A percentile compares a stretch with the other conserved stretches of the same genome.
Conservation (phyloP, 1,139 yeast genomes). For the Suhomyces maxii region DNA sequence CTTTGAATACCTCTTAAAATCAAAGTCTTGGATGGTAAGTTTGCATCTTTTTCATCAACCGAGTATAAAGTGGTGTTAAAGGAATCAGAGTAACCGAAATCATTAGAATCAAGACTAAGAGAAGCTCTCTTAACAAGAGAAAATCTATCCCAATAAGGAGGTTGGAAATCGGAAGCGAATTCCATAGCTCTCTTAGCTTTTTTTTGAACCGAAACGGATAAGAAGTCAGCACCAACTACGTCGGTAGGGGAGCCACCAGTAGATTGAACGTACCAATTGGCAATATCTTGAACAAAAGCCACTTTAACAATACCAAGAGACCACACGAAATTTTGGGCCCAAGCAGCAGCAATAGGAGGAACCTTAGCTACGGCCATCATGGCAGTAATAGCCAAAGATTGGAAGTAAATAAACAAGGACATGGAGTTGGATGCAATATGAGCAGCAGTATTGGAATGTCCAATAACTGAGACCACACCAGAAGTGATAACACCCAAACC, state of each 20-base stretch:
- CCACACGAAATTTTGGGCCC: constrained; percentile 98
- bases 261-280: constrained; percentile 94
- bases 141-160: constrained; percentile 20
- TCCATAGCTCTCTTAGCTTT: constrained; percentile 28
- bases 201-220: constrained; percentile 82
- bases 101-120: constrained; percentile 36
- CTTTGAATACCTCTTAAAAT: constrained; percentile 90
- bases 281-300: constrained; percentile 79
- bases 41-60: constrained; percentile 63
- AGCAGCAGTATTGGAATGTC: constrained; percentile 91
- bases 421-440: constrained; percentile 96
- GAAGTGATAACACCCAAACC: constrained; percentile 86
- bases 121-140: constrained; percentile 31
- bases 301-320: constrained; percentile 85
- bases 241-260: constrained; percentile 90
- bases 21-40: constrained; percentile 62
- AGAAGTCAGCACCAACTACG: constrained; percentile 53
- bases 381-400: constrained; percentile 85
- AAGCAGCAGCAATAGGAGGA: constrained; percentile 97
- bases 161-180: constrained; percentile 15
- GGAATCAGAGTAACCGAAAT: constrained; percentile 48
- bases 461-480: constrained; percentile 82
- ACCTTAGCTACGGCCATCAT: constrained; percentile 94
- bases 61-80: constrained; percentile 62
- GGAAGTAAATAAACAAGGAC: constrained; percentile 91